Evolutionary conservation across 805 yeast species (phyloP), one percentile per base, ranked within the genome.

Genomic region (Yamadazyma phyllophila): DNA sequence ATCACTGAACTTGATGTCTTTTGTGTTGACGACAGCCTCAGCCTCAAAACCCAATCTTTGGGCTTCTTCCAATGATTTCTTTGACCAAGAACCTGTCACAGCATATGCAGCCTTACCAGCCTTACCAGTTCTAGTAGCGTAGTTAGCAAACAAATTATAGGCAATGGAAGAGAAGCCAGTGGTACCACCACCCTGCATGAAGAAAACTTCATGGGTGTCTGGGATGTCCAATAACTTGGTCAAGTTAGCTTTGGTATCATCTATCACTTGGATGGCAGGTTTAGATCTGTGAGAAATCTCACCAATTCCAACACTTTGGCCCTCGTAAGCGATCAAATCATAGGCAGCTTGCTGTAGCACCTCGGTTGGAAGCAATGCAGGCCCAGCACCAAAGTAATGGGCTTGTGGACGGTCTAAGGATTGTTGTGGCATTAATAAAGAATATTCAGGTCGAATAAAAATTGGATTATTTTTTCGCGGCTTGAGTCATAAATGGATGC

Each of bases 161-260:
- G 88, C 89, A 39, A 88, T 76, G 4, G 96, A 82, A 2, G 98
- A 87, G 56, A 94, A 94, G 5, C 97, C 98, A 26, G 90, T 85
- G 43, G 98, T 92, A 49, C 98, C 99, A 51, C 99, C 99, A 53
- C 99, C 98, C 72, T 94, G 99, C 69, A 92, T 67, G 70, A 92
- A 94, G 63, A 94, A 84, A 1, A 92, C 92, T 65, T 90, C 97
- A 63, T 94, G 96, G 27, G 96, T 85, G 49, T 88, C 96, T 27
- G 98, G 98, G 41, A 94, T 81, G 47, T 73, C 60, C 62, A 90
- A 67, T 45, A 94, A 69, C 59, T 86, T 69, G 33, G 59, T 71
- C 59, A 94, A 70, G 58, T 84, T 79, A 35, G 66, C 70, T 67
- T 88, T 89, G 36, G 98, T 82, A 52, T 78, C 78, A 51, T 89